Evolutionary conservation across 1,284 basidiomycete species (phyloP).

Genomic region (Mycena citricolor): DNA sequence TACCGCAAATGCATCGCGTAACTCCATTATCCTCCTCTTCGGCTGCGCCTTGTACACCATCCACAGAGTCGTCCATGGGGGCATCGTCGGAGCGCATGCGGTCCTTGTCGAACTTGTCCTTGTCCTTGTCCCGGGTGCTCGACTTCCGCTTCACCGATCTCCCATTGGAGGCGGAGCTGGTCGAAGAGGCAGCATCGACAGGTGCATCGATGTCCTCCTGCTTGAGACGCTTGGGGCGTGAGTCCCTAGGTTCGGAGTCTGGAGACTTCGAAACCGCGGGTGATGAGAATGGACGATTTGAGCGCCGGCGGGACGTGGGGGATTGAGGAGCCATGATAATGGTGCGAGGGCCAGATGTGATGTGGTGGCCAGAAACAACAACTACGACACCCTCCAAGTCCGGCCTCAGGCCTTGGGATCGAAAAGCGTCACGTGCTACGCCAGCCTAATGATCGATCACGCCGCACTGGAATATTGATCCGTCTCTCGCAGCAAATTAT

Average conservation of each 20-base stretch:
- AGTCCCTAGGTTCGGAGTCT: slow-evolving; percentile 57
- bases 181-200: slow-evolving; percentile 45
- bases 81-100: slow-evolving; percentile 25
- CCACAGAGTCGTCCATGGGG: slow-evolving; percentile 32
- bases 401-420: too few relatives aligned
- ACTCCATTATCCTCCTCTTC: slow-evolving; percentile 80
- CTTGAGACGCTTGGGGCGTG: slow-evolving; percentile 64
- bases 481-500: too few relatives aligned
- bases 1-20: slow-evolving; percentile 93
- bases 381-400: too few relatives aligned
- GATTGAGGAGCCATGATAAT: slow-evolving; percentile 11
- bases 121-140: slow-evolving; percentile 60
- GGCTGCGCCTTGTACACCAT: slow-evolving; percentile 37
- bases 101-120: slow-evolving; percentile 31
- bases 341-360: neutral
- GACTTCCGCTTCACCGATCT: slow-evolving; percentile 49
- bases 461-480: too few relatives aligned
- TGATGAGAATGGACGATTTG: slow-evolving; percentile 68
- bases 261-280: slow-evolving; percentile 72
- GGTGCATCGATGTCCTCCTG: slow-evolving; percentile 70
- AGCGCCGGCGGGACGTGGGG: slow-evolving; percentile 46
- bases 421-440: too few relatives aligned
- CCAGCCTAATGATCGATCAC: too few relatives aligned
- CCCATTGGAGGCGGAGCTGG: slow-evolving; percentile 40
- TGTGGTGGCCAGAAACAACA: neutral